phyloP scores from a whole-genome alignment of 768 basidiomycete species.

The Fomitopsis serialis region DNA sequence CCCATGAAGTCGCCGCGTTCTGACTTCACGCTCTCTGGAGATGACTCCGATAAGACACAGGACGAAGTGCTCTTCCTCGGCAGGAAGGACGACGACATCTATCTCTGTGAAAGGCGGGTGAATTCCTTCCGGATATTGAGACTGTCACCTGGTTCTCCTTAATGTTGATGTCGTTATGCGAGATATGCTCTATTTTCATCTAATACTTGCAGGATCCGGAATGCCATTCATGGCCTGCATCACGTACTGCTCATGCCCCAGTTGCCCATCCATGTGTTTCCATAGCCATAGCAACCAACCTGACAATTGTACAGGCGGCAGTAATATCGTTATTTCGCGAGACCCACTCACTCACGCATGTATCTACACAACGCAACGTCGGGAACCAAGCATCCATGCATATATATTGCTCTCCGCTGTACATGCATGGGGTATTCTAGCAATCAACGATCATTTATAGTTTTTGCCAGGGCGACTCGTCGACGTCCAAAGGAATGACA shows the following conservation, averaged over 20 bases:
- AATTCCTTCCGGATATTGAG: constrained; percentile 73
- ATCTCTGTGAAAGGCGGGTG: constrained; percentile 73
- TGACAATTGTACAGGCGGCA: neutral
- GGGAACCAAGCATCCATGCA: no score
- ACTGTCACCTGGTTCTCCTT: constrained; percentile 41
- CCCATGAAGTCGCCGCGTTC: constrained; percentile 43
- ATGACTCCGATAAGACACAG: constrained; percentile 42
- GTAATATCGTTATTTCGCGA: neutral
- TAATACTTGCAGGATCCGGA: neutral
- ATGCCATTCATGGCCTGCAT: no score
- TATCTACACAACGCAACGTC: constrained; percentile 7
- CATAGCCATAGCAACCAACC: neutral
- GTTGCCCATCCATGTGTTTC: neutral
- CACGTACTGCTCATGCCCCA: neutral
- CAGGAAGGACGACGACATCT: constrained; percentile 69
- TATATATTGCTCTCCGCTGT: no score
- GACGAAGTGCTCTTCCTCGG: constrained; percentile 82
- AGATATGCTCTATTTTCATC: neutral
- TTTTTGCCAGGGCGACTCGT: no score
- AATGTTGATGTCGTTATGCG: constrained; percentile 8
- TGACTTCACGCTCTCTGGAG: constrained; percentile 44
- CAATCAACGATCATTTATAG: no score
- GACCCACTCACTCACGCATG: neutral
- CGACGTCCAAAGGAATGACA: no score
- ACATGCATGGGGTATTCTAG: no score